Evolutionary conservation across 2,329 filamentous ascomycete genomes (phyloP), one percentile per base, ranked within the genome.

Genomic region (Ilyonectria mors-panacis): DNA sequence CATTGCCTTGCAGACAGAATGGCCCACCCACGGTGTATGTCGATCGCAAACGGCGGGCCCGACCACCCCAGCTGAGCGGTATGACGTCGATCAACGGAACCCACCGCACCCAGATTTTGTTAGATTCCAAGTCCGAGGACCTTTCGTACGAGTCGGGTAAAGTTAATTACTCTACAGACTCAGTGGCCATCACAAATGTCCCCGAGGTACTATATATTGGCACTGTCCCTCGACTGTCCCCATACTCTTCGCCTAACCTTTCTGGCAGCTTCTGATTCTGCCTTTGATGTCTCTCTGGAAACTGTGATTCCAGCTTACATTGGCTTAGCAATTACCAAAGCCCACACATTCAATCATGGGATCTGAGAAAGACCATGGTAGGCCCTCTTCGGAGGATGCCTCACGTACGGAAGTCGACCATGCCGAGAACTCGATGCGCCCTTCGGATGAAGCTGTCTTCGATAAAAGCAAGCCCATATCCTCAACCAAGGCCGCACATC

Each of bases 401-500:
- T 69, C 65, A 3, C 67, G 54, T 15, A 59, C 67, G 2, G 67
- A 69, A 39, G 37, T 62, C 15, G 57, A 69, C 53, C 67, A 69
- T 59, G 63, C 67, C 3, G 67, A 69, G 48, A 44, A 68, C 19
- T 63, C 44, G 15, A 23, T 17, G 33, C 67, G 63, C 23, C 47
- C 44, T 26, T 69, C 59, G 2, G 60, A 64, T 19, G 67, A 69
- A 35, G 64, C 47, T 37, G 45, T 63, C 42, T 59, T 65, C 23
- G 19, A 59, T 44, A 33, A 15, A 19, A 39, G 37, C 30, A 68
- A 70, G 45, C 59, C 62, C 33, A 19, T 65, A 12, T 64, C 68
- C 17, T 45, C 59, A 12, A 26, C 23, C 42, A 63, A 70, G 37
- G 70, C 69, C 4, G 66, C 61, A 13, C 70, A 85, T 55, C 83